Evolutionary conservation across 768 basidiomycete genomes (phyloP), one percentile per base, ranked within the genome.

Genomic region (Krasilnikovozyma curviuscula): DNA sequence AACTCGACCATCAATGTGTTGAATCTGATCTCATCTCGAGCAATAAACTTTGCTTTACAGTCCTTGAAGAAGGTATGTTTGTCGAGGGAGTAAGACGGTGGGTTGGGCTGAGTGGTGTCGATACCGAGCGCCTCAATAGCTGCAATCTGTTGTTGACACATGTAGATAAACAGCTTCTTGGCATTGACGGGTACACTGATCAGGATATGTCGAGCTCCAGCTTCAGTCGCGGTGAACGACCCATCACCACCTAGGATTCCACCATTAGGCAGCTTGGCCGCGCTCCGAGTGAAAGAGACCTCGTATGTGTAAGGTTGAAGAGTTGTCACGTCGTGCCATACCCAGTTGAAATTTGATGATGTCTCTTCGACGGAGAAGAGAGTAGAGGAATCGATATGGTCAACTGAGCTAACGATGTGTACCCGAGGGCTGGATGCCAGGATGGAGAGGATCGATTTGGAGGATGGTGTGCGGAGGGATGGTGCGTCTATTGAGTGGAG

Each of bases 401-500:
- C 91, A 48, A 88, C 69, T 14, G 86, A 84, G 1, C 81, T 81
- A 40, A 77, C 69, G 54, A 97, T 61, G 63, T 88, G 88, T 53
- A 95, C 79, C 54, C 73, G 70, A 5, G 79, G 76, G 43, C 73
- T 75, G 19, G 76, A 71, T 0, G 81, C 81, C 37, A 95, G 73
- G 16, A 81, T 68, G 0, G 78, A 73, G 31, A 97, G 71, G 33
- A 73, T 69, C 1, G 79, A 69, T 57, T 76, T 74, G 18, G 77
- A 68, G 55, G 78, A 78, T 18, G 71, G 57, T 1, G 70, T 63
- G 32, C 84, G 80, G 23, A 93, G 66, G 6, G 74, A 66, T 0
- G 78, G 71, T 0, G 79, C 71, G 57, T 95, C 89, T 63, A 95
- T 77, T 65, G 83, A 89, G 69, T 97, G 86, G 21, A 93, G 67